These are phyloP conservation scores for Pelargonium australe DNA, from an alignment of 441 rosid species.

Conservation along the genomic window DNA sequence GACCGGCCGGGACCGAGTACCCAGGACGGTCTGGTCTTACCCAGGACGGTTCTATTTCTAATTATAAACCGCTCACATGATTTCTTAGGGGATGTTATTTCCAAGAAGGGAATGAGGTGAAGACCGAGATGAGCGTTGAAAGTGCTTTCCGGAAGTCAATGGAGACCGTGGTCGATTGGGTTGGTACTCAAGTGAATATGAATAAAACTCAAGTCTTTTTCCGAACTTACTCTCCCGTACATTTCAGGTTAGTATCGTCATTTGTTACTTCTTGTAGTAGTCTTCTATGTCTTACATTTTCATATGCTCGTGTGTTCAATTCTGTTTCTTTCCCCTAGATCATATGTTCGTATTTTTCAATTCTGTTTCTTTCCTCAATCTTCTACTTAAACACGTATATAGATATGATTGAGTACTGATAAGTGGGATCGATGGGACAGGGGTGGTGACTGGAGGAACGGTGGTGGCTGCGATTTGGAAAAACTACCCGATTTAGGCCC, in stretches of 20 bases:
- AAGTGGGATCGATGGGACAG: constrained; percentile 32
- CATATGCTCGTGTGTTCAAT: not conserved
- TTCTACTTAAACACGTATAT: too few relatives aligned
- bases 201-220: constrained; percentile 76
- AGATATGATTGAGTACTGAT: not conserved
- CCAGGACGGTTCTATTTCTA: not conserved
- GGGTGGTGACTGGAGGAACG: constrained; percentile 78
- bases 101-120: constrained; percentile 61
- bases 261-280: not conserved
- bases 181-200: constrained; percentile 50
- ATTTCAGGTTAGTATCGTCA: constrained; percentile 63
- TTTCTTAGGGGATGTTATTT: constrained; percentile 71
- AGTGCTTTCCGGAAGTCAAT: constrained; percentile 56
- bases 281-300: not conserved
- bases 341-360: too few relatives aligned
- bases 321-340: too few relatives aligned
- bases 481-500: constrained; percentile 58
- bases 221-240: constrained; percentile 86
- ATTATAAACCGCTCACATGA: constrained; percentile 6
- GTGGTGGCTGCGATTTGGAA: constrained; percentile 81
- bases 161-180: constrained; percentile 68
- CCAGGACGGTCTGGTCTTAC: too few relatives aligned
- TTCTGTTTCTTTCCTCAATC: too few relatives aligned
- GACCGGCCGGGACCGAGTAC: too few relatives aligned
- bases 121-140: constrained; percentile 50